Conservation (phyloP, 257 asterid genomes). For the Solanum paucissectum region DNA sequence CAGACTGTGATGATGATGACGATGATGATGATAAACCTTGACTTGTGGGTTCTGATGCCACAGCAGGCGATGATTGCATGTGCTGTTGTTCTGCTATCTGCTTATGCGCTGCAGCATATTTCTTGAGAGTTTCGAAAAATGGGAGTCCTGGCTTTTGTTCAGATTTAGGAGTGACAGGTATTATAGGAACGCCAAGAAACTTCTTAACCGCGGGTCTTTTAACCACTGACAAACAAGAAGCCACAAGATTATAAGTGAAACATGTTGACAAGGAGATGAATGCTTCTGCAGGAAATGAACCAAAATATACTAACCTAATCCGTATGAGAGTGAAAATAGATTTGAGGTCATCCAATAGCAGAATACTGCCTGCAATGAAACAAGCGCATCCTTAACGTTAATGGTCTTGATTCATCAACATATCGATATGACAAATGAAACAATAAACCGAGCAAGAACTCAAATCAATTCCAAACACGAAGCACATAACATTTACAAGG, state of each 20-base stretch:
- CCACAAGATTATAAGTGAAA: background rate
- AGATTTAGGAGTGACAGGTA: constrained; percentile 37
- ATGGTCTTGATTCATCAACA: background rate
- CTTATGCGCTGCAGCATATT: constrained; percentile 46
- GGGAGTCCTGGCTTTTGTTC: constrained; percentile 47
- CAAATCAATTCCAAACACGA: background rate
- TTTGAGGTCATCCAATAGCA: constrained; percentile 90
- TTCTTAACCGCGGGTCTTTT: constrained; percentile 56
- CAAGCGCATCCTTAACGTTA: background rate
- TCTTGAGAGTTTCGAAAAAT: constrained; percentile 46
- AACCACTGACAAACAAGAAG: constrained; percentile 30
- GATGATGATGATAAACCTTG: constrained; percentile 16
- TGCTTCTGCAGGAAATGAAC: background rate
- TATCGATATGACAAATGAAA: background rate
- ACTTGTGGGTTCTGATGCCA: constrained; percentile 20
- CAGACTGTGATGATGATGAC: constrained; percentile 5
- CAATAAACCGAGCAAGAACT: background rate
- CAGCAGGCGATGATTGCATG: constrained; percentile 18
- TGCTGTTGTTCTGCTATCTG: constrained; percentile 12
- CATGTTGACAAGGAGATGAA: background rate
- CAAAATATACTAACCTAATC: constrained; percentile 44
- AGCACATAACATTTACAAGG: background rate
- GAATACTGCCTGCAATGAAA: constrained; percentile 64
- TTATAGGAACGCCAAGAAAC: constrained; percentile 48
- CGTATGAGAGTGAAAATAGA: constrained; percentile 69